phyloP scores from a whole-genome alignment of 179 eudicot species.

The Beta corolliflora region DNA sequence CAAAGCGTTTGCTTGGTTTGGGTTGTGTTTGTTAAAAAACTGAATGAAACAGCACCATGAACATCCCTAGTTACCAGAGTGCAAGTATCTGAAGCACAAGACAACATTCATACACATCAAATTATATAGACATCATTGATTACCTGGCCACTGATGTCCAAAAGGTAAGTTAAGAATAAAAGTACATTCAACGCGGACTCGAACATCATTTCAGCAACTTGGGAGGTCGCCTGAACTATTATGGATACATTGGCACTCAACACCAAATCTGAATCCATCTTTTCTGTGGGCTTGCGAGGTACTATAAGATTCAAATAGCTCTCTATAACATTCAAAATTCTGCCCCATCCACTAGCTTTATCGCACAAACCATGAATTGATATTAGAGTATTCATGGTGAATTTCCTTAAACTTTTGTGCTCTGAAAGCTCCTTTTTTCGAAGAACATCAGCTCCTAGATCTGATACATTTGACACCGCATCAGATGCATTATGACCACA shows the following conservation, averaged over 20 bases:
- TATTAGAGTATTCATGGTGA: slow-evolving; percentile 66
- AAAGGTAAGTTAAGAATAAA: slow-evolving; percentile 71
- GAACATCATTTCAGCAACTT: slow-evolving; percentile 84
- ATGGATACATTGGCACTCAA: slow-evolving; percentile 50
- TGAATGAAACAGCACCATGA: not conserved
- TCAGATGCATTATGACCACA: slow-evolving; percentile 62
- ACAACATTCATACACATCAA: not conserved
- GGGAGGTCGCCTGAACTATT: slow-evolving; percentile 80
- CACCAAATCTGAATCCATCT: slow-evolving; percentile 43
- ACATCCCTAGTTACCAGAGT: not conserved
- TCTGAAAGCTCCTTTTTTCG: slow-evolving; percentile 72
- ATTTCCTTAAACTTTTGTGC: slow-evolving; percentile 77
- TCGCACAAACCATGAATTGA: slow-evolving; percentile 62
- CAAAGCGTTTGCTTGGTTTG: too few relatives aligned
- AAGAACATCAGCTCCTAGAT: slow-evolving; percentile 70
- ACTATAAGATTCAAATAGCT: slow-evolving; percentile 72
- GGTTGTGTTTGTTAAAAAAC: too few relatives aligned
- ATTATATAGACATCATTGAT: not conserved
- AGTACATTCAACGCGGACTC: slow-evolving; percentile 82
- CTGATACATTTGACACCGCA: slow-evolving; percentile 50
- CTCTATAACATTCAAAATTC: slow-evolving; percentile 71
- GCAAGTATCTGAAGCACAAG: slow-evolving; percentile 1
- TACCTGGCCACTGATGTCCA: slow-evolving; percentile 89
- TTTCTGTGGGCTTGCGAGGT: slow-evolving; percentile 60
- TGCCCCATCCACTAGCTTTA: slow-evolving; percentile 70